phyloP scores from a whole-genome alignment of 2,329 filamentous ascomycete genomes.

The Orbilia oligospora region DNA sequence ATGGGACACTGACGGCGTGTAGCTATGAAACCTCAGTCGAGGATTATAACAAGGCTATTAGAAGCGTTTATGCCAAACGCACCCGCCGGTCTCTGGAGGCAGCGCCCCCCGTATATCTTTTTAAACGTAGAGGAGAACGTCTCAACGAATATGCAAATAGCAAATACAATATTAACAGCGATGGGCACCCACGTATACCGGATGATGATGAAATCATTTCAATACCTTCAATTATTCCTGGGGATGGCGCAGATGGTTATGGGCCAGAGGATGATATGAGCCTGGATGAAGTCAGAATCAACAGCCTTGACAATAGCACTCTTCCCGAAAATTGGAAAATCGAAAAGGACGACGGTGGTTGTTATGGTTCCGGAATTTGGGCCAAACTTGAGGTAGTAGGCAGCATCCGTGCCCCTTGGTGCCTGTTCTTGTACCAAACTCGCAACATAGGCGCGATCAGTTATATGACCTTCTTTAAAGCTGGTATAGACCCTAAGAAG shows the following conservation, averaged over 20 bases:
- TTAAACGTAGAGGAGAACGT: neutral
- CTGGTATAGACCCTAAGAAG: neutral
- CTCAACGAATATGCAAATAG: neutral
- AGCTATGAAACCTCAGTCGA: constrained; percentile 20
- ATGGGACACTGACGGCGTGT: constrained; percentile 27
- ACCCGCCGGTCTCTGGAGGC: constrained; percentile 10
- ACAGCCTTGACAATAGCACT: no score
- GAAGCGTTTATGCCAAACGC: constrained; percentile 15
- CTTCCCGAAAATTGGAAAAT: neutral
- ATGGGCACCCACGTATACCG: neutral
- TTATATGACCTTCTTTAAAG: constrained; percentile 12
- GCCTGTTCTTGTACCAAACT: neutral
- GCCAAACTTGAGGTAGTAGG: neutral
- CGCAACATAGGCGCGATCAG: neutral
- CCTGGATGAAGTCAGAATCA: neutral
- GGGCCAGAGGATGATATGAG: neutral
- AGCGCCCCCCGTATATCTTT: neutral
- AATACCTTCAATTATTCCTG: neutral
- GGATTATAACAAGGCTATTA: constrained; percentile 41
- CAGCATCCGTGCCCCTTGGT: constrained; percentile 6
- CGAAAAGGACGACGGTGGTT: neutral
- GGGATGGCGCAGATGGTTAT: neutral
- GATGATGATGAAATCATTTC: neutral
- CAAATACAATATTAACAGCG: neutral
- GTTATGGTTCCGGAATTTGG: constrained; percentile 34